Evolutionary conservation across 2,329 filamentous ascomycete genomes (phyloP).

Genomic region (Aspergillus sp.): DNA sequence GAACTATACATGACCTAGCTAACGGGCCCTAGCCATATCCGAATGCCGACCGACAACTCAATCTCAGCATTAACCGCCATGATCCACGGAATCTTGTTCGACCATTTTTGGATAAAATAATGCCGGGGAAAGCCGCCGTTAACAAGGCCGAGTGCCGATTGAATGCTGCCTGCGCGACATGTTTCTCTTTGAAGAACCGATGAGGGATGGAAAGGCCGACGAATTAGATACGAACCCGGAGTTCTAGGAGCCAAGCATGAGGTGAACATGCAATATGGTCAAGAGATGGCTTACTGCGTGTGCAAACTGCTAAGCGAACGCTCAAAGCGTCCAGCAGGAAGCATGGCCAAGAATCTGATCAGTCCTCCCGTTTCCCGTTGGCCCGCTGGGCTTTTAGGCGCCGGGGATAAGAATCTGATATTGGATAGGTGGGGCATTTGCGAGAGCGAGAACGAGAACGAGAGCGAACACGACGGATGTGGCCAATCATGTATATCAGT

Average conservation of each 20-base stretch:
- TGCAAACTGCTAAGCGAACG: not conserved
- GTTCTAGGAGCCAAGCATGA: too few species aligned
- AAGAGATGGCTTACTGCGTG: too few species aligned
- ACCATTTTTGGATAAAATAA: not conserved
- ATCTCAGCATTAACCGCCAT: not conserved
- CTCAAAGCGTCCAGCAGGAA: not conserved
- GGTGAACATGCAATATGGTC: too few species aligned
- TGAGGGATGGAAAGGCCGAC: not conserved
- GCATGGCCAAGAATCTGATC: not conserved
- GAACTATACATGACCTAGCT: not conserved
- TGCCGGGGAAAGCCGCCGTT: too few species aligned
- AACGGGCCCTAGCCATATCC: not conserved
- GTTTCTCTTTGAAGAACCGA: not conserved
- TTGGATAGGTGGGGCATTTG: conserved; percentile 16
- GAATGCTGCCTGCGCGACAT: not conserved
- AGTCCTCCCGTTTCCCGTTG: not conserved
- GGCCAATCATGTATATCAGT: conserved; percentile 8
- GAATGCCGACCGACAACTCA: not conserved
- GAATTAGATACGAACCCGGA: not conserved
- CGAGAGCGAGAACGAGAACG: conserved; percentile 28
- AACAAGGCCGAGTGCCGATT: not conserved
- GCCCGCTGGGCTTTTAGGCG: not conserved
- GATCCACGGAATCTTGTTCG: not conserved
- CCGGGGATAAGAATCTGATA: not conserved
- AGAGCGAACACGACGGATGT: conserved; percentile 25